Conservation (phyloP, 495 filamentous ascomycete genomes). For the Neurospora tetrasperma region DNA sequence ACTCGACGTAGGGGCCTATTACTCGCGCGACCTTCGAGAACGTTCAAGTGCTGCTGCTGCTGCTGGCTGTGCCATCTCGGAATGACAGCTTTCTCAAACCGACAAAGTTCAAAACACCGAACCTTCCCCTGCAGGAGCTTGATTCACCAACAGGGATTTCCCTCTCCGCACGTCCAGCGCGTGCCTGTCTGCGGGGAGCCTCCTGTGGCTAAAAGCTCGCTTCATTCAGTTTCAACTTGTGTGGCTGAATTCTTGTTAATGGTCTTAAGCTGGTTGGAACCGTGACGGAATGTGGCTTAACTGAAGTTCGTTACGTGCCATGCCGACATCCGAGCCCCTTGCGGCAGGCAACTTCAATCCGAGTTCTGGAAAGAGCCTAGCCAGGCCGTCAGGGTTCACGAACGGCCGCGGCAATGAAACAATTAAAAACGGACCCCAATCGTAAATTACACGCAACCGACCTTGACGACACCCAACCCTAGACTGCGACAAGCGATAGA, state of each 20-base stretch:
- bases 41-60: not conserved
- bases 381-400: not conserved
- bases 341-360: not conserved
- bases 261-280: not conserved
- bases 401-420: not conserved
- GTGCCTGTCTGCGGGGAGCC: not conserved
- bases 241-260: not conserved
- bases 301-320: too few species aligned
- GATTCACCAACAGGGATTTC: not conserved
- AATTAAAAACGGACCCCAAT: not conserved
- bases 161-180: not conserved
- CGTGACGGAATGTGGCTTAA: not conserved
- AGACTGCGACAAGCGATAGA: not conserved
- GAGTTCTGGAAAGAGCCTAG: too few species aligned
- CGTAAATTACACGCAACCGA: not conserved
- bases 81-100: not conserved
- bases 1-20: not conserved
- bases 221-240: not conserved
- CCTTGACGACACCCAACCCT: not conserved
- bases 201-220: not conserved
- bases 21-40: not conserved
- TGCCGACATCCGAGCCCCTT: not conserved
- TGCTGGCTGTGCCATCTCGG: not conserved
- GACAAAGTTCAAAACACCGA: not conserved
- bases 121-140: not conserved